Evolutionary conservation across 1,284 basidiomycete species (phyloP).

Genomic region (Coniferiporia weirii): DNA sequence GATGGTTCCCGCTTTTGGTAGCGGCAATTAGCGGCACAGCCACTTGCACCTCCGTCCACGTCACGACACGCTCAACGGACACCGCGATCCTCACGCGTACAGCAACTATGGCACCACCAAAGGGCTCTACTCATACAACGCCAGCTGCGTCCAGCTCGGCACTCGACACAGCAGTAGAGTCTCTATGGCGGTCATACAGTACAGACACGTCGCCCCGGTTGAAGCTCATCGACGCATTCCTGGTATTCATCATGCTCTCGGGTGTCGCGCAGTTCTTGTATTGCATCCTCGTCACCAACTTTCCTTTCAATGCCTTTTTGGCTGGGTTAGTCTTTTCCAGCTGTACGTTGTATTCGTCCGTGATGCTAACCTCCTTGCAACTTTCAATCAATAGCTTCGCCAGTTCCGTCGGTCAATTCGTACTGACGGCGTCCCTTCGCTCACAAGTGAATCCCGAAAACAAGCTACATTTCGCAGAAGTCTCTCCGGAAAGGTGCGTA

Average conservation of each 20-base stretch:
- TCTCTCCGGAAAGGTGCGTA: conserved; percentile 89
- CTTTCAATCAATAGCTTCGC: conserved; percentile 89
- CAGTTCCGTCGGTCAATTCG: conserved; percentile 95
- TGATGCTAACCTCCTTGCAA: conserved; percentile 2
- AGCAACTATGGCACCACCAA: conserved; percentile 27
- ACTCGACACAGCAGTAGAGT: conserved; percentile 41
- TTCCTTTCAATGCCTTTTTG: conserved; percentile 96
- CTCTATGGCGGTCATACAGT: conserved; percentile 75
- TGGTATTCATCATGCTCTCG: conserved; percentile 88
- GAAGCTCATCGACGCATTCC: conserved; percentile 91
- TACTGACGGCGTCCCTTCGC: conserved; percentile 87
- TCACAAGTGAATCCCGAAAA: conserved; percentile 90
- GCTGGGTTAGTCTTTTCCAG: conserved; percentile 66
- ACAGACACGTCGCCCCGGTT: conserved; percentile 76
- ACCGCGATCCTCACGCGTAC: background rate
- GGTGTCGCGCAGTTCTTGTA: conserved; percentile 91
- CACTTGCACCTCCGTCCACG: conserved; percentile 13
- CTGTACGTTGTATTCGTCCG: background rate
- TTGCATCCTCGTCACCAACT: conserved; percentile 87
- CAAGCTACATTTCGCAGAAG: conserved; percentile 74
- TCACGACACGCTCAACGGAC: conserved; percentile 5
- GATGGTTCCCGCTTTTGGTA: background rate
- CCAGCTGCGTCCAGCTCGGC: conserved; percentile 23
- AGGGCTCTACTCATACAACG: conserved; percentile 32
- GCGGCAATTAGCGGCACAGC: conserved; percentile 11